Base-by-base conservation (phyloP, 306 rosid species). In the Begonia masoniana region DNA sequence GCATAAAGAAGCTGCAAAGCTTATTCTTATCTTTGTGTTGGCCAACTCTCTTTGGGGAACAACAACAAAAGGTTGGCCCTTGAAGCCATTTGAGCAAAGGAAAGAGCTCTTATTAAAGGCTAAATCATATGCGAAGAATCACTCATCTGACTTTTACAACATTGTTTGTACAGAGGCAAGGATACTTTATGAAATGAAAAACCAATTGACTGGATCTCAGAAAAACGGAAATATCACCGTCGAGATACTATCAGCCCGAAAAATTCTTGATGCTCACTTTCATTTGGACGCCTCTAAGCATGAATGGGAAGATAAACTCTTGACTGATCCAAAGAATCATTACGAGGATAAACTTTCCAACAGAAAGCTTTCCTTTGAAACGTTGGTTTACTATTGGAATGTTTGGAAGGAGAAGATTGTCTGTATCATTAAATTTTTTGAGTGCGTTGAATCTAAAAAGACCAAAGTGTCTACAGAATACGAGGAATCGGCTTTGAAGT, bases 381-480 rank as follows among this genome's bases (percentile, higher is more conserved):
- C 84, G n/a, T 47, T 85, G 52, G 62, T 73, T 61, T 57, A 67
- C 71, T 68, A 74, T 73, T 85, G 95, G 95, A 75, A 70, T 19
- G 13, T 62, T 23, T 78, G 84, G 87, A 85, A 72, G 73, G 71
- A 76, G 21, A 67, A 60, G 21, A 67, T 81, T 24, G 50, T 50
- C 9, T 50, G 26, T 21, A 48, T 85, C 54, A 16, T 76, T 45
- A 41, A 71, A 41, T 72, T 17, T 58, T 80, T 81, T 51, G 19
- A 52, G 57, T 48, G 55, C 61, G 21, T 67, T 55, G 60, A 65
- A 56, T 61, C 59, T 4, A 58, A 53, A 55, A 72, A 67, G 45
- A 61, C 12, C 23, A 56, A 57, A 5, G 69, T 63, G 50, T 24
- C 63, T 17, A 55, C 12, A 41, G 47, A 57, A 42, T 59, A 63